Evolutionary conservation across 176 grass and related monocot species (phyloP), one percentile per base, ranked within the genome.

Genomic region (Zoysia pacifica): DNA sequence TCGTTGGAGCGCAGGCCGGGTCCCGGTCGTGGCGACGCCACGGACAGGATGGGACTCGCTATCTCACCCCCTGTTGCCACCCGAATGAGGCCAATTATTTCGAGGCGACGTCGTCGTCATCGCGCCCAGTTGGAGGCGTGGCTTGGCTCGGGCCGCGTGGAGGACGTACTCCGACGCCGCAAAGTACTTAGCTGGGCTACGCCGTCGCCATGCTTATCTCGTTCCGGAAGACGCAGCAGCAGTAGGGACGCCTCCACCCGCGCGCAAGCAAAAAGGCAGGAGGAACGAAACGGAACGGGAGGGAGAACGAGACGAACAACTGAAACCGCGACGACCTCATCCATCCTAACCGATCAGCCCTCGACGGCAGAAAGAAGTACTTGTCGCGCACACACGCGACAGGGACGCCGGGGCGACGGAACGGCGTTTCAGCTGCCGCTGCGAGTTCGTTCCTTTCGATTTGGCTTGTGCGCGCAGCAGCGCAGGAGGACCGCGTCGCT

Each of bases 61-160:
- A 56, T 56, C 11, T 45, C 41, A 0, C 19, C 67, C 1, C 3
- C 19, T 59, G 85, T 48, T 72, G 9, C 42, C 48, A 72, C 37
- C 47, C 73, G 53, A 47, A 71, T 58, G 20, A 44, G 61, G 37
- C 76, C 72, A 72, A 81, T 85, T 89, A 72, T 89, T 75, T 73
- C 59, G n/a, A 41, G 55, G 59, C 18, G 81, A 70, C 66, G 76
- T 80, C 76, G 76, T 12, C 42, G 14, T 72, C 77, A 37, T 64
- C 56, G 54, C 28, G 35, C 50, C 47, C 70, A 70, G 7, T 74
- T 39, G 80, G 69, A 43, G 63, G 63, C 48, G 4, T 28, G 55
- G 74, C 13, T 1, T 20, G 53, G 39, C 54, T 2, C 11, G 13
- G 45, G 55, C 38, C 2, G 7, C 65, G 66, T 19, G 16, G 20